A percentile compares a stretch with the other conserved stretches of the same genome.
phyloP scores from a whole-genome alignment of 345 rosid species.

The Boechera divaricarpa region DNA sequence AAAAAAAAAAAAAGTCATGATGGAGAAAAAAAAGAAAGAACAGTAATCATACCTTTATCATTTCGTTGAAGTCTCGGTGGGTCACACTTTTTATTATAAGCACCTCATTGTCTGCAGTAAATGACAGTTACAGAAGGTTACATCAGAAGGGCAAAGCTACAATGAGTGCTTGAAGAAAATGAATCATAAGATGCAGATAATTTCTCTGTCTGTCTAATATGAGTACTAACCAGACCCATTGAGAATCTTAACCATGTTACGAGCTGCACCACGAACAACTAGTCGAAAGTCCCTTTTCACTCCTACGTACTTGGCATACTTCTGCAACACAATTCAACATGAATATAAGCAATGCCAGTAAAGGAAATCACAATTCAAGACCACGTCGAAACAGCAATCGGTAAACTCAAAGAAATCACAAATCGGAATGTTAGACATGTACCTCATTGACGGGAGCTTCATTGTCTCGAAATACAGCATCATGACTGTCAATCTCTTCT shows the following conservation, averaged over 20 bases:
- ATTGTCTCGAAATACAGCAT: conserved; percentile 90
- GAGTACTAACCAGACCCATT: conserved; percentile 72
- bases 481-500: conserved; percentile 90
- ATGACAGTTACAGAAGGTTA: conserved; percentile 38
- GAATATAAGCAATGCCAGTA: conserved; percentile 36
- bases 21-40: background rate
- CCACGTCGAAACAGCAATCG: background rate
- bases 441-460: conserved; percentile 98
- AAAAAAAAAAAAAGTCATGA: background rate
- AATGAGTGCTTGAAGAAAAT: conserved; percentile 15
- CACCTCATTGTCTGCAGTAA: conserved; percentile 83
- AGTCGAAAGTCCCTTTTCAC: conserved; percentile 94
- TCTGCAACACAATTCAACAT: conserved; percentile 52
- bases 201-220: conserved; percentile 12
- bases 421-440: conserved; percentile 15
- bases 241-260: conserved; percentile 86
- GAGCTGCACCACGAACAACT: conserved; percentile 96
- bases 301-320: conserved; percentile 89
- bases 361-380: conserved; percentile 1
- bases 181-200: conserved; percentile 13
- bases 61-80: conserved; percentile 83
- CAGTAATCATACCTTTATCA: conserved; percentile 77
- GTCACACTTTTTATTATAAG: conserved; percentile 91
- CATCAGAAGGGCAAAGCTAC: conserved; percentile 24
- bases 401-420: conserved; percentile 10